phyloP scores from a whole-genome alignment of 2,329 filamentous ascomycete species.

The Sporothrix inflata region DNA sequence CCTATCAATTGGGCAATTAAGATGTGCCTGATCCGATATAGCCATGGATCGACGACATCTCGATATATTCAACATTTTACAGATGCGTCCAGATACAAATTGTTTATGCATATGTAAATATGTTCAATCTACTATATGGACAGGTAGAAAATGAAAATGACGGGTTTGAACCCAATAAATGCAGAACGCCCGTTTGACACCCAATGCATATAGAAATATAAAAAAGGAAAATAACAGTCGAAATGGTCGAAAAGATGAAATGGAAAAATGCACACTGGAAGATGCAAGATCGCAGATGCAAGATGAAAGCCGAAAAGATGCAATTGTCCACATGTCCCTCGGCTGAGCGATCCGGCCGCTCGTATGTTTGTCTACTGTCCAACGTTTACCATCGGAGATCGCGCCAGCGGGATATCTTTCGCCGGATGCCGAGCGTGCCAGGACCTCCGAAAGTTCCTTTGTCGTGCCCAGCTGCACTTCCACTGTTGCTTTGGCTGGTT shows the following conservation, averaged over 20 bases:
- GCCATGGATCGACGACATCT: background rate
- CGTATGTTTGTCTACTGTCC: background rate
- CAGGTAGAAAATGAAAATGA: background rate
- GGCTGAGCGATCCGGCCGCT: background rate
- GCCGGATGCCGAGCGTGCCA: conserved; percentile 28
- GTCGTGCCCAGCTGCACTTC: background rate
- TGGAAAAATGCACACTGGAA: no score
- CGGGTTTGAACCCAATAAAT: background rate
- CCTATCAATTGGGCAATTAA: background rate
- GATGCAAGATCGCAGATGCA: background rate
- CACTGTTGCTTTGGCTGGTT: background rate
- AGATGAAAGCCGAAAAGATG: background rate
- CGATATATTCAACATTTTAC: background rate
- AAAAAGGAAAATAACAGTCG: background rate
- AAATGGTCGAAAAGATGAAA: background rate
- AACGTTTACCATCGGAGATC: conserved; percentile 22
- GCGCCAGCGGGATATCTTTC: conserved; percentile 31
- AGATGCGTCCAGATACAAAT: no score
- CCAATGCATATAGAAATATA: background rate
- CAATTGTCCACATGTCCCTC: background rate
- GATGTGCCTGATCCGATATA: background rate
- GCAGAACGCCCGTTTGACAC: background rate
- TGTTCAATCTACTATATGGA: background rate
- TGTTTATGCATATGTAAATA: background rate
- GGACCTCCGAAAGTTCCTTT: background rate